phyloP scores from a whole-genome alignment of 345 rosid species.

The Heritiera littoralis region DNA sequence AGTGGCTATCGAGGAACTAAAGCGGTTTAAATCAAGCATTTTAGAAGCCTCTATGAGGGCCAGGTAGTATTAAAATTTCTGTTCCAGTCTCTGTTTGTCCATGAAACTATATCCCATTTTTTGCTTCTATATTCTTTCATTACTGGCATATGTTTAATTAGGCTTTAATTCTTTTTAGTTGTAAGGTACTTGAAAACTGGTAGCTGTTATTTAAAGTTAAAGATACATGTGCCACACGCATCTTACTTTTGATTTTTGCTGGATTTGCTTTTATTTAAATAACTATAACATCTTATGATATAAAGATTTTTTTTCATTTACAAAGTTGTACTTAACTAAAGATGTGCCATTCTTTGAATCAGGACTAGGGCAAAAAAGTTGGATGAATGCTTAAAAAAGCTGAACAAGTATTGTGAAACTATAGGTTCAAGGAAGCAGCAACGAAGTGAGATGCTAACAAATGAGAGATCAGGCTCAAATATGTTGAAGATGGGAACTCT shows the following conservation, averaged over 20 bases:
- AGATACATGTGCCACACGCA: constrained; percentile 7
- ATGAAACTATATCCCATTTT: constrained; percentile 2
- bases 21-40: constrained; percentile 42
- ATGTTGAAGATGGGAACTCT: constrained; percentile 41
- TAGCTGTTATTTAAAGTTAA: constrained; percentile 22
- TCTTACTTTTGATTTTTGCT: background rate
- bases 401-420: constrained; percentile 39
- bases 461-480: constrained; percentile 44
- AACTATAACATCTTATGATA: background rate
- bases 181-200: background rate
- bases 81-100: background rate
- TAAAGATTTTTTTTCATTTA: background rate
- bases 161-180: constrained; percentile 10
- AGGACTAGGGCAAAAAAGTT: constrained; percentile 46
- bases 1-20: constrained; percentile 50
- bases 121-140: background rate
- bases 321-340: constrained; percentile 15
- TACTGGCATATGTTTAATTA: background rate
- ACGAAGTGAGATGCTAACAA: constrained; percentile 39
- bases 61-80: constrained; percentile 36
- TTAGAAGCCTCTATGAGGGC: constrained; percentile 39
- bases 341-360: constrained; percentile 19
- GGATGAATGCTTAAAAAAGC: constrained; percentile 39
- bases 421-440: constrained; percentile 45
- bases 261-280: background rate